phyloP scores from a whole-genome alignment of 805 yeast genomes.

The Torulaspora microellipsoides region DNA sequence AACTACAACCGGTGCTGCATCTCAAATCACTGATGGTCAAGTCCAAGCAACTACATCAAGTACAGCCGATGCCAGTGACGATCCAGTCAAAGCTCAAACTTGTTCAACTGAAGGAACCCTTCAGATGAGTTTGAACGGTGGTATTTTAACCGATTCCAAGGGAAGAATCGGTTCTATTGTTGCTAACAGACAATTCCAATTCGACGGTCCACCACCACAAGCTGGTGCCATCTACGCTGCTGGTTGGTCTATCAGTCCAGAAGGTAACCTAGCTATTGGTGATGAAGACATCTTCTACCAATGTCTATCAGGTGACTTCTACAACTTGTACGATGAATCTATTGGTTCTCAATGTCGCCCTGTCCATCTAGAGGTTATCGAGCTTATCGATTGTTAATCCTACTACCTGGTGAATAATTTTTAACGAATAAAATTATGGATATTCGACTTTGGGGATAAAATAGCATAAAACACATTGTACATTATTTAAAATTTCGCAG shows the following conservation, averaged over 20 bases:
- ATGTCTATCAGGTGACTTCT: slow-evolving; percentile 72
- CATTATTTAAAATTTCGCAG: slow-evolving; percentile 7
- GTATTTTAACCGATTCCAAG: slow-evolving; percentile 51
- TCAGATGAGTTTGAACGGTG: slow-evolving; percentile 48
- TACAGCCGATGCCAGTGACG: slow-evolving; percentile 35
- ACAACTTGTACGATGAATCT: slow-evolving; percentile 67
- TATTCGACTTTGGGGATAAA: slow-evolving; percentile 5
- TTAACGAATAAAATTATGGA: not conserved
- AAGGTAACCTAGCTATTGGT: slow-evolving; percentile 62
- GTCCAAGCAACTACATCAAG: slow-evolving; percentile 35
- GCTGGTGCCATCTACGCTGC: slow-evolving; percentile 70
- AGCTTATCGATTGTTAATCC: slow-evolving; percentile 56
- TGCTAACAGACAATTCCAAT: slow-evolving; percentile 80
- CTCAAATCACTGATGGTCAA: slow-evolving; percentile 44
- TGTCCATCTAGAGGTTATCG: slow-evolving; percentile 57
- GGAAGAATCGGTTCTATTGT: slow-evolving; percentile 78
- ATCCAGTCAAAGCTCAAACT: slow-evolving; percentile 38
- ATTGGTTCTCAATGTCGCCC: slow-evolving; percentile 60
- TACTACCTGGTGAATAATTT: slow-evolving; percentile 47
- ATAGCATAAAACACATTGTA: slow-evolving; percentile 12
- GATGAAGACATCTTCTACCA: slow-evolving; percentile 59
- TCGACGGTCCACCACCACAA: slow-evolving; percentile 85
- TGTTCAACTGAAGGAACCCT: slow-evolving; percentile 50
- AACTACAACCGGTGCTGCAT: slow-evolving; percentile 35
- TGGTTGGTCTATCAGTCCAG: slow-evolving; percentile 57